phyloP scores from a whole-genome alignment of 2,329 filamentous ascomycete species.

The Aspergillus novofumigatus region DNA sequence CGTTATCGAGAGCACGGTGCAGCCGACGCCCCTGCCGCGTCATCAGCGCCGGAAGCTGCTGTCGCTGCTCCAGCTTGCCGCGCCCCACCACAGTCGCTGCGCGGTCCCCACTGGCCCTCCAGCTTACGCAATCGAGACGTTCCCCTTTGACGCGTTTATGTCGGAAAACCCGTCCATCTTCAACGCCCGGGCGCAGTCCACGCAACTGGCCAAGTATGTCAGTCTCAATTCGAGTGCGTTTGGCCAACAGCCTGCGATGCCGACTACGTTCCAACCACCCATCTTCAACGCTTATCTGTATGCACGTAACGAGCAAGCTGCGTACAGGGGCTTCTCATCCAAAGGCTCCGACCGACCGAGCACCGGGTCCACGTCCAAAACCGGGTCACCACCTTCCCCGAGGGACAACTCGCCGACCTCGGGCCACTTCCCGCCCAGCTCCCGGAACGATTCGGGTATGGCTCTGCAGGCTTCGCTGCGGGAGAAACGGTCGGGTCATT shows the following conservation, averaged over 20 bases:
- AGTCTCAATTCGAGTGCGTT: slow-evolving; percentile 87
- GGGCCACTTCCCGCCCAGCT: slow-evolving; percentile 74
- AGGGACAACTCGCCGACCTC: slow-evolving; percentile 68
- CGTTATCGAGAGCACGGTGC: slow-evolving; percentile 76
- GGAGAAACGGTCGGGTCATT: slow-evolving; percentile 92
- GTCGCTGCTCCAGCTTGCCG: slow-evolving; percentile 81
- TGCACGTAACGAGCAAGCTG: slow-evolving; percentile 61
- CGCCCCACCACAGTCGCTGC: slow-evolving; percentile 81
- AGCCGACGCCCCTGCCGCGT: slow-evolving; percentile 74
- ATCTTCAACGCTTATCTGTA: slow-evolving; percentile 91
- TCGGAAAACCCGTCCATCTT: slow-evolving; percentile 82
- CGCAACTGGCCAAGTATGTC: slow-evolving; percentile 78
- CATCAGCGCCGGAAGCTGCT: slow-evolving; percentile 87
- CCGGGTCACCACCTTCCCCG: slow-evolving; percentile 55
- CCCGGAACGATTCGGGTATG: slow-evolving; percentile 86
- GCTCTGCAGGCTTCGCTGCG: slow-evolving; percentile 78
- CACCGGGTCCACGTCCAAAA: slow-evolving; percentile 58
- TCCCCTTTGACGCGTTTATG: slow-evolving; percentile 83
- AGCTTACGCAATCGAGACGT: slow-evolving; percentile 88
- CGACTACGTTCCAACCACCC: slow-evolving; percentile 52
- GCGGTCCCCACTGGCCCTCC: slow-evolving; percentile 86
- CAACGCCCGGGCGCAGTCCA: slow-evolving; percentile 63
- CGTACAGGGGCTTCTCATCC: slow-evolving; percentile 40
- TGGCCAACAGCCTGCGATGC: slow-evolving; percentile 58
- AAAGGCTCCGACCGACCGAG: slow-evolving; percentile 63